A percentile compares a stretch with the other conserved stretches of the same genome.
phyloP scores from a whole-genome alignment of 2,329 filamentous ascomycete species.

The Nothophaeocryptopus gaeumannii region DNA sequence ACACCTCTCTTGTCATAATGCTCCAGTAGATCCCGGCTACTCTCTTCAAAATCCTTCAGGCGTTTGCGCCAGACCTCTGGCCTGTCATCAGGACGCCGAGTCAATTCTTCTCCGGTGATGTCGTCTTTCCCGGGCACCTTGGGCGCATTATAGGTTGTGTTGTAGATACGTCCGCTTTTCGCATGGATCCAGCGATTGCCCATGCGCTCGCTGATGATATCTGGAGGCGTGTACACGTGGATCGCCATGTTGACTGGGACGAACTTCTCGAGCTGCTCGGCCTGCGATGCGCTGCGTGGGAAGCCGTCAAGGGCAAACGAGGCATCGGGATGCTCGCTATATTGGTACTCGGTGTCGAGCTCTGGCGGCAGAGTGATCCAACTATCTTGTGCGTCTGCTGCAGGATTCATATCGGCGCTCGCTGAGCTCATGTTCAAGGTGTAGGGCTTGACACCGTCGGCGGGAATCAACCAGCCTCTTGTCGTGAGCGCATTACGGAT shows the following conservation, averaged over 20 bases:
- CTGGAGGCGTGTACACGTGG: constrained; percentile 77
- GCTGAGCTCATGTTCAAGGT: constrained; percentile 41
- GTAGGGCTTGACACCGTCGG: constrained; percentile 43
- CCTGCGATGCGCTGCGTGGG: constrained; percentile 81
- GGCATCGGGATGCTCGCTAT: constrained; percentile 67
- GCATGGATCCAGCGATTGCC: constrained; percentile 91
- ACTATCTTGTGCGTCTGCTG: constrained; percentile 30
- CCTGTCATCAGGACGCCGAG: constrained; percentile 79
- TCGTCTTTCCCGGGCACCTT: constrained; percentile 80
- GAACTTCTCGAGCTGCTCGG: constrained; percentile 69
- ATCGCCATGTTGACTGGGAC: constrained; percentile 95
- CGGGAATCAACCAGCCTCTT: constrained; percentile 70
- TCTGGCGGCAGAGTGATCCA: constrained; percentile 39
- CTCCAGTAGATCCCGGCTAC: constrained; percentile 77
- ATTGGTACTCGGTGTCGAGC: constrained; percentile 41
- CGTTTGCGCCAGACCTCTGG: constrained; percentile 81
- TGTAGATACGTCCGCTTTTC: constrained; percentile 88
- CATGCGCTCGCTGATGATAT: constrained; percentile 86
- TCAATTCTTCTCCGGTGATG: constrained; percentile 80
- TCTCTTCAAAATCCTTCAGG: constrained; percentile 81
- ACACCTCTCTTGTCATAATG: constrained; percentile 84
- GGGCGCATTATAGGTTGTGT: constrained; percentile 87
- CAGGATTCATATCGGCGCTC: constrained; percentile 29
- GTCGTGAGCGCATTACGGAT: constrained; percentile 85
- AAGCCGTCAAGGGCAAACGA: constrained; percentile 97